phyloP scores from a whole-genome alignment of 2,329 filamentous ascomycete species.

The Colletotrichum musicola region DNA sequence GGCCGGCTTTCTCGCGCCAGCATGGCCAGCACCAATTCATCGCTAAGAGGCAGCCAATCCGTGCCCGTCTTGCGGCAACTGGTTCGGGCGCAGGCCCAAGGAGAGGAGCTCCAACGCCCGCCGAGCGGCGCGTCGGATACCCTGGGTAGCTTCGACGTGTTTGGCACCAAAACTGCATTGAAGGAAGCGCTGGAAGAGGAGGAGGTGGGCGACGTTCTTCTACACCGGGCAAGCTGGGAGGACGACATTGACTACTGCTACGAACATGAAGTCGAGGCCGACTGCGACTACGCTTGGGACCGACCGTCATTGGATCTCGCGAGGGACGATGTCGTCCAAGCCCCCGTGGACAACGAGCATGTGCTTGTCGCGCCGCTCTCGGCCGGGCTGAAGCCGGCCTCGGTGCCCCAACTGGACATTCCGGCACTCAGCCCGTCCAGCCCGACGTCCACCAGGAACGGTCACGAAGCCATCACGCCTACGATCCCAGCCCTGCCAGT shows the following conservation, averaged over 20 bases:
- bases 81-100: constrained; percentile 48
- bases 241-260: constrained; percentile 80
- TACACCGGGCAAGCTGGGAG: constrained; percentile 70
- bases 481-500: constrained; percentile 50
- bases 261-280: constrained; percentile 75
- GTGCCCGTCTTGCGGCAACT: constrained; percentile 66
- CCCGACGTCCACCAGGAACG: constrained; percentile 55
- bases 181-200: constrained; percentile 44
- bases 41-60: constrained; percentile 67
- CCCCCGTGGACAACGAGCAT: constrained; percentile 41
- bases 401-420: constrained; percentile 51
- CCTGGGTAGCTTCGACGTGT: constrained; percentile 59
- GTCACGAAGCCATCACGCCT: constrained; percentile 61
- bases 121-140: constrained; percentile 66
- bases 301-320: constrained; percentile 64
- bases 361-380: constrained; percentile 31
- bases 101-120: constrained; percentile 46
- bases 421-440: constrained; percentile 65
- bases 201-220: constrained; percentile 45
- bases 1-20: constrained; percentile 57
- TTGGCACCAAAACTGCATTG: constrained; percentile 51
- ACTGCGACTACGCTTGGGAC: constrained; percentile 77
- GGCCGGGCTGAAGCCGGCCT: constrained; percentile 32
- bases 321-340: constrained; percentile 47
- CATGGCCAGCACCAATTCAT: constrained; percentile 62